phyloP scores from a whole-genome alignment of 768 basidiomycete species.

The Ramaria sp. region DNA sequence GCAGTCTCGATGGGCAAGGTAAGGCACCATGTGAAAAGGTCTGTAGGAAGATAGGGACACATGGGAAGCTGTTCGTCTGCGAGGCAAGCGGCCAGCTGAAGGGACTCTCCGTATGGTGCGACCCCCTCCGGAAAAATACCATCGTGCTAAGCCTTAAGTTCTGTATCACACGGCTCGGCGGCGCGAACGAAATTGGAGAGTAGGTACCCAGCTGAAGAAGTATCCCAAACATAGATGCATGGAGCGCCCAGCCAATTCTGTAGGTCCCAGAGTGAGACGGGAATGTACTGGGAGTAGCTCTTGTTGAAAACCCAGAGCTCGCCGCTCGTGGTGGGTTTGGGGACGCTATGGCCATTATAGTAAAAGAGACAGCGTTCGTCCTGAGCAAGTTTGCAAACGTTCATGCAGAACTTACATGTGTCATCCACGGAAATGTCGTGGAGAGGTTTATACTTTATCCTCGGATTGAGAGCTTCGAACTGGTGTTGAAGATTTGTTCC shows the following conservation, averaged over 20 bases:
- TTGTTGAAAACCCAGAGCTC: conserved; percentile 99
- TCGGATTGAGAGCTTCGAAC: too few species aligned
- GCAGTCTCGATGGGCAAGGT: conserved; percentile 98
- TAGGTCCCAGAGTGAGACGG: too few species aligned
- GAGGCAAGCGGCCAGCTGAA: too few species aligned
- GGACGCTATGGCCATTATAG: conserved; percentile 96
- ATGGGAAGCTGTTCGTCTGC: too few species aligned
- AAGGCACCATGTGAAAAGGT: conserved; percentile 90
- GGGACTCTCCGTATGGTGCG: too few species aligned
- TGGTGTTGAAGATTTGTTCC: too few species aligned
- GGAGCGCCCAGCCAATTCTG: too few species aligned
- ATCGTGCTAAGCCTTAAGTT: conserved; percentile 35
- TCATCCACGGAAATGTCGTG: conserved; percentile 94
- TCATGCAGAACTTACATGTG: conserved; percentile 75
- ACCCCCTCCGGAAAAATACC: conserved; percentile 46
- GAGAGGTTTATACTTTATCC: too few species aligned
- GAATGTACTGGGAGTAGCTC: too few species aligned
- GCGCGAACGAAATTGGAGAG: conserved; percentile 80
- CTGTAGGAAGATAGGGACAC: too few species aligned
- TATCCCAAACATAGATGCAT: conserved; percentile 99
- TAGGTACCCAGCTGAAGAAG: conserved; percentile 93
- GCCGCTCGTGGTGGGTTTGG: conserved; percentile 88
- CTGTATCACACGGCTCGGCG: conserved; percentile 65
- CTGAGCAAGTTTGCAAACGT: conserved; percentile 77
- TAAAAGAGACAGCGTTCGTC: conserved; percentile 86